Evolutionary conservation across 2,329 filamentous ascomycete genomes (phyloP), one percentile per base, ranked within the genome.

Genomic region (Exophiala sideris): DNA sequence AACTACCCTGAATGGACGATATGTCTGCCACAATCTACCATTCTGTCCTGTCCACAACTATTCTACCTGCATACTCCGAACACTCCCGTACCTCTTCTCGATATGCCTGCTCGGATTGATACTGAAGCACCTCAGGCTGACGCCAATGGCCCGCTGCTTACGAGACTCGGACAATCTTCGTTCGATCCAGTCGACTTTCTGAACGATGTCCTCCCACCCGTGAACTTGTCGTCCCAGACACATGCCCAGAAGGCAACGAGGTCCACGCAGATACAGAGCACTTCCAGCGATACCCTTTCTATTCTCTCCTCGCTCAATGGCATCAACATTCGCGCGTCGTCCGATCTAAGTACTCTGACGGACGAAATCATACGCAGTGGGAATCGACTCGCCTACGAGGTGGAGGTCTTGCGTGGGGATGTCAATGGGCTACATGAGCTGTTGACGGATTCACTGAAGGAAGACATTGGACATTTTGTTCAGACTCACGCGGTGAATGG

Each of bases 281-380:
- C 96, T 48, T 91, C 90, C 1, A 79, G 85, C 0, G 88, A 91
- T 67, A 87, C 91, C 1, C 91, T 96, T 71, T 79, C 85, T 3
- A 79, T 95, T n/a, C 79, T 96, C 44, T 89, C 91, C 1, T 88
- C 92, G 66, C 83, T 97, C 65, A 95, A 89, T 67, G 87, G 89
- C 7, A 90, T 96, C 68, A 95, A 91, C 1, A 87, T 89, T 14
- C 83, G 91, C 42, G 76, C 96, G 6, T 90, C 91, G 11, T 84
- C 80, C 50, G 88, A 85, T 42, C 79, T 99, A 54, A 96, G 91
- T 32, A 86, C 92, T 66, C 77, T 97, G 56, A 96, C 94, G 9
- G 92, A 99, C 70, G 94, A 97, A 63, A 97, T 99, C 59, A 73
- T 99, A 58, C 83, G 94, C 53, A 91, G 89, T 65, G 89, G 91